A percentile compares a stretch with the other conserved stretches of the same genome.
phyloP scores from a whole-genome alignment of 1,139 yeast species.

The Candida gigantensis region DNA sequence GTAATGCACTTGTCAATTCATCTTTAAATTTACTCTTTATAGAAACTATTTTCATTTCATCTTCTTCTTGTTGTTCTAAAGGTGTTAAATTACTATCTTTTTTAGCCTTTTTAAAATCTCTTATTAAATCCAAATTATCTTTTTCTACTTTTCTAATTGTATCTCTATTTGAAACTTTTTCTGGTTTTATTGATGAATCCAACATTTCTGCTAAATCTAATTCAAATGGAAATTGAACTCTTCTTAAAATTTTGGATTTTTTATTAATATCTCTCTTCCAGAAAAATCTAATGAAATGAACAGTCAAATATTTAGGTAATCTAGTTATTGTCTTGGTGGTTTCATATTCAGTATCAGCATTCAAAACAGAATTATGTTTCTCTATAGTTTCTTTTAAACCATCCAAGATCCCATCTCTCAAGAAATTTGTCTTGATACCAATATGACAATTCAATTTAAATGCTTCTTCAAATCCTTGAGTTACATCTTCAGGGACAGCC shows the following conservation, averaged over 20 bases:
- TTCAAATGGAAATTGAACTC: constrained; percentile 92
- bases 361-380: constrained; percentile 71
- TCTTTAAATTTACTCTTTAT: constrained; percentile 47
- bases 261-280: constrained; percentile 93
- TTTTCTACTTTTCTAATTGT: constrained; percentile 75
- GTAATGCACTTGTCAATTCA: constrained; percentile 43
- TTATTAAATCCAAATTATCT: constrained; percentile 67
- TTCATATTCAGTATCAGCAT: constrained; percentile 69
- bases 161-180: constrained; percentile 74
- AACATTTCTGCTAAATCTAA: constrained; percentile 85
- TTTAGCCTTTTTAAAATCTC: constrained; percentile 75
- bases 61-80: constrained; percentile 47
- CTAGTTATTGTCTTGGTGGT: constrained; percentile 70
- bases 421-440: constrained; percentile 78
- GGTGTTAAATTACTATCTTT: constrained; percentile 40
- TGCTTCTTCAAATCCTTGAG: constrained; percentile 47
- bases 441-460: constrained; percentile 87
- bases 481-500: constrained; percentile 58
- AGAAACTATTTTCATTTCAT: constrained; percentile 46
- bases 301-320: constrained; percentile 84
- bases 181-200: constrained; percentile 68
- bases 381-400: constrained; percentile 78
- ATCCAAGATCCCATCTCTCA: constrained; percentile 79
- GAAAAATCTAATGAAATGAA: constrained; percentile 90
- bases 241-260: constrained; percentile 90